phyloP scores from a whole-genome alignment of 2,329 filamentous ascomycete species.

The Ciborinia camelliae region DNA sequence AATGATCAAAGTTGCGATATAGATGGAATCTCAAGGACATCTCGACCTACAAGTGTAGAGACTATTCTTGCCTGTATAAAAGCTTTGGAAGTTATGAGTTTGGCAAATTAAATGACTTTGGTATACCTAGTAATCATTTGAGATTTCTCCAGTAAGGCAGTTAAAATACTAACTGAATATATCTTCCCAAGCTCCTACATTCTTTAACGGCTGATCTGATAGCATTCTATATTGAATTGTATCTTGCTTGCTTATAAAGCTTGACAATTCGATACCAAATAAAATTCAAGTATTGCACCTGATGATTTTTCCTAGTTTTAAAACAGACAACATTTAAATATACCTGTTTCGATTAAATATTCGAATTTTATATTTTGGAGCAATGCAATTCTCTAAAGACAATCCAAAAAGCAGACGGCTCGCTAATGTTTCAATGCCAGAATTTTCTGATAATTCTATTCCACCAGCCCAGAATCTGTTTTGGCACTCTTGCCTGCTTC shows the following conservation, averaged over 20 bases:
- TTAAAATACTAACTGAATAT: background rate
- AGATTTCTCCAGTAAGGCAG: background rate
- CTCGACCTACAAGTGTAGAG: background rate
- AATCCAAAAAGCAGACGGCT: background rate
- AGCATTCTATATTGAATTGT: background rate
- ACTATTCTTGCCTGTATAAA: background rate
- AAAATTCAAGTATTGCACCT: background rate
- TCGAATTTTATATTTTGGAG: background rate
- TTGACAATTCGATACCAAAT: background rate
- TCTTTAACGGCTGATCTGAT: background rate
- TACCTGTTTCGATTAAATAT: background rate
- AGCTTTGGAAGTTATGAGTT: background rate
- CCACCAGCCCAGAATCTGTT: background rate
- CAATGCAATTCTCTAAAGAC: background rate
- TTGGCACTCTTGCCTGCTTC: background rate
- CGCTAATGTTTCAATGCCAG: background rate
- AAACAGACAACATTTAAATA: background rate
- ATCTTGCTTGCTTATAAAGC: background rate
- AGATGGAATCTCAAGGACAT: background rate
- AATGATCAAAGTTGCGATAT: background rate
- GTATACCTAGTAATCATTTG: background rate
- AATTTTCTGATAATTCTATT: background rate
- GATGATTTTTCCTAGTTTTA: background rate
- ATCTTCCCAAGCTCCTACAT: background rate
- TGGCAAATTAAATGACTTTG: background rate